These are phyloP conservation scores for Sporothrix variecibatus DNA, from an alignment of 2,329 filamentous ascomycete genomes.

Conservation along the genomic window DNA sequence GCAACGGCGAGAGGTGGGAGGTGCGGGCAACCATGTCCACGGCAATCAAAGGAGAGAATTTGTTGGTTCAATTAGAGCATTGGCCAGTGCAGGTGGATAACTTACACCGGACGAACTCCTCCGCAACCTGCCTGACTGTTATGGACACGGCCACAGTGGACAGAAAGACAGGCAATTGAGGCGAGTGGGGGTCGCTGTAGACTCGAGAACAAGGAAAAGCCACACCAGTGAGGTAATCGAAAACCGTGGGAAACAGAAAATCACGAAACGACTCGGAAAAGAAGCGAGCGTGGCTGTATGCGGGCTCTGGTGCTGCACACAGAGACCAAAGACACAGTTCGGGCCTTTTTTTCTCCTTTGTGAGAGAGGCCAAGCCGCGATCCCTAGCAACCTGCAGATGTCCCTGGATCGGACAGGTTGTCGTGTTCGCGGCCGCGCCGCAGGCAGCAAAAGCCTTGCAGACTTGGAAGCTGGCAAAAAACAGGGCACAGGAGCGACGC, in stretches of 20 bases:
- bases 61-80: background rate
- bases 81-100: background rate
- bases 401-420: background rate
- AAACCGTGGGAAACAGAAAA: background rate
- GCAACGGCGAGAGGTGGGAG: background rate
- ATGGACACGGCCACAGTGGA: background rate
- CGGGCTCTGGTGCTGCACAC: background rate
- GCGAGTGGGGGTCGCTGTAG: background rate
- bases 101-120: slow-evolving; percentile 16
- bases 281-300: background rate
- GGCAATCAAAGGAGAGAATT: background rate
- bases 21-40: too few species aligned
- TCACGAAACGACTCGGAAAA: background rate
- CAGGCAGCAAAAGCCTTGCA: background rate
- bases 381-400: background rate
- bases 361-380: background rate
- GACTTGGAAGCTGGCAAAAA: slow-evolving; percentile 1
- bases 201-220: background rate
- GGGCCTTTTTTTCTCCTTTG: background rate
- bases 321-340: too few species aligned
- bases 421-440: background rate
- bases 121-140: background rate
- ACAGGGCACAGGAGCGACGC: slow-evolving; percentile 3
- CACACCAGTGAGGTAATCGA: background rate
- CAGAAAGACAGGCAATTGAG: background rate